Percentiles rank a stretch among this genome's conserved stretches.
Evolutionary conservation across 441 rosid species (phyloP).

Genomic region (Lepidium campestre): DNA sequence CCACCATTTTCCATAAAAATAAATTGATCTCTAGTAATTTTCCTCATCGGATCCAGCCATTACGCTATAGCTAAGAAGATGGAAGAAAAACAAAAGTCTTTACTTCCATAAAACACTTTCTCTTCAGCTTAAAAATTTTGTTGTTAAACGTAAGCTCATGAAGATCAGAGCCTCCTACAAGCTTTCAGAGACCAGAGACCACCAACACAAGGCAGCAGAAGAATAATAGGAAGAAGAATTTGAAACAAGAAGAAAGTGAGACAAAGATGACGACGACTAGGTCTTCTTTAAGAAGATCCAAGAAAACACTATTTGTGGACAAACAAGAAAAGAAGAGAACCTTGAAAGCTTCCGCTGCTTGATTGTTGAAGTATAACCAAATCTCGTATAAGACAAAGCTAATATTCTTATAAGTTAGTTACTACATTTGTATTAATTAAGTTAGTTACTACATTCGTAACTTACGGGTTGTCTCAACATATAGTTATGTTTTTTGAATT

Average conservation of each 20-base stretch:
- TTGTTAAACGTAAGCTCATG: constrained; percentile 51
- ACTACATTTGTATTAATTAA: too few species aligned
- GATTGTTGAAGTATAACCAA: too few species aligned
- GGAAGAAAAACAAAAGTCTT: constrained; percentile 69
- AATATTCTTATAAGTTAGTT: too few species aligned
- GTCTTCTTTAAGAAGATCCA: background rate
- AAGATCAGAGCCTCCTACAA: constrained; percentile 83
- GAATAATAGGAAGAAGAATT: background rate
- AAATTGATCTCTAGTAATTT: too few species aligned
- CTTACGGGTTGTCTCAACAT: too few species aligned
- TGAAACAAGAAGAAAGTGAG: background rate
- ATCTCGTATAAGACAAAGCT: too few species aligned
- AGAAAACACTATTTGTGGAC: too few species aligned
- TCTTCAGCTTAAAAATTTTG: constrained; percentile 62
- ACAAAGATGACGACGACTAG: constrained; percentile 3
- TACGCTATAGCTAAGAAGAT: constrained; percentile 75
- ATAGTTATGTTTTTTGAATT: too few species aligned
- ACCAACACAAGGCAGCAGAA: too few species aligned
- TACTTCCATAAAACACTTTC: constrained; percentile 60
- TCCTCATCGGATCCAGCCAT: constrained; percentile 83
- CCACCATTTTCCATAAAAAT: too few species aligned
- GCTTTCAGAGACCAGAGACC: constrained; percentile 40
- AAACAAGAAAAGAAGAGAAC: constrained; percentile 43
- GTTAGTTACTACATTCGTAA: too few species aligned
- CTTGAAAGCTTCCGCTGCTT: constrained; percentile 39